Conservation (phyloP, 73 alveolate species). For the Durusdinium trenchii region DNA sequence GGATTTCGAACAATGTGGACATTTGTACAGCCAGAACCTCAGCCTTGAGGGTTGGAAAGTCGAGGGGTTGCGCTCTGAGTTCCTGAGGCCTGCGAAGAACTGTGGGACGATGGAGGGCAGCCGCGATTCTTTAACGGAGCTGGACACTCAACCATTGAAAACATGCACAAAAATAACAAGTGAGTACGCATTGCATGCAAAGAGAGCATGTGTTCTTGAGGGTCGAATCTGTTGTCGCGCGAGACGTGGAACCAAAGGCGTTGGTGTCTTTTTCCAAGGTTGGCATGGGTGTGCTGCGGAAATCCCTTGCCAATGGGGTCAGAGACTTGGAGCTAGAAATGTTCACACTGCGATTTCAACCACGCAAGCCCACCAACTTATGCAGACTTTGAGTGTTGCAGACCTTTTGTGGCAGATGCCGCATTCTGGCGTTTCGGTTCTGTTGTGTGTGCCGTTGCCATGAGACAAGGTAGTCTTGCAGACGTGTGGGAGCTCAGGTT, state of each 20-base stretch:
- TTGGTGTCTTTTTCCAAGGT: not conserved
- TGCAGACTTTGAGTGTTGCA: too few species aligned
- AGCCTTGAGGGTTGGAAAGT: not conserved
- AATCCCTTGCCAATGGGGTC: constrained; percentile 85
- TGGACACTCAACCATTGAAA: not conserved
- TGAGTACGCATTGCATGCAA: too few species aligned
- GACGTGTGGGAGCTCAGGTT: too few species aligned
- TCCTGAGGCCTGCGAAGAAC: constrained; percentile 57
- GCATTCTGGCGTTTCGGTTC: too few species aligned
- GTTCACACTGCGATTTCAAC: too few species aligned
- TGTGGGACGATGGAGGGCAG: constrained; percentile 60
- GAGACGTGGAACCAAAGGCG: not conserved
- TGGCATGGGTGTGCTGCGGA: constrained; percentile 88
- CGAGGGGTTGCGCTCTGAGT: not conserved
- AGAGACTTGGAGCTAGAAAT: not conserved
- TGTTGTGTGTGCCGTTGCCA: too few species aligned
- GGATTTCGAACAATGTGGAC: constrained; percentile 91
- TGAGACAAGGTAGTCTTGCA: too few species aligned
- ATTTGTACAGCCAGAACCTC: constrained; percentile 24
- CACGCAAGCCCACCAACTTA: too few species aligned
- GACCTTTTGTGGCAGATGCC: too few species aligned
- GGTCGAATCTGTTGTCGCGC: not conserved
- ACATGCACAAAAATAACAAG: too few species aligned
- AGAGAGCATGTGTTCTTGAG: not conserved
- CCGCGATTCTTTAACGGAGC: constrained; percentile 87